Evolutionary conservation across 169 alveolate species (phyloP).

Genomic region (Amoebophrya sp.): DNA sequence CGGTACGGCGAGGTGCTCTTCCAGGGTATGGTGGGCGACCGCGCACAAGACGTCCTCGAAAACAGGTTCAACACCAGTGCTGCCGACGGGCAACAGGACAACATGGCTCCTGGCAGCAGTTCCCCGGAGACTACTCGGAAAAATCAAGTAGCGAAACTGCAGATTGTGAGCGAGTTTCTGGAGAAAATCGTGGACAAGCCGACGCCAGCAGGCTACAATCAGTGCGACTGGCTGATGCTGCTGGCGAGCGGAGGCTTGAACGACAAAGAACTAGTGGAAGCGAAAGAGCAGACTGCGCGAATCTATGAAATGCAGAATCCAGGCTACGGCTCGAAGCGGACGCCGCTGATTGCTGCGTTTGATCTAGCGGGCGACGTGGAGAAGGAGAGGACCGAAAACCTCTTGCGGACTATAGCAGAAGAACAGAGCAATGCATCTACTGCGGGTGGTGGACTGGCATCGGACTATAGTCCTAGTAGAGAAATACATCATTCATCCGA

Average conservation of each 20-base stretch:
- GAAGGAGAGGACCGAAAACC: no score
- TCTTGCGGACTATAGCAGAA: no score
- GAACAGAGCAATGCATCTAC: no score
- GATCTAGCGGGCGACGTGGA: no score
- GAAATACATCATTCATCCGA: no score
- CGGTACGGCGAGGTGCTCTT: constrained; percentile 61
- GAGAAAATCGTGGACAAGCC: background rate
- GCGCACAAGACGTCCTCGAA: background rate
- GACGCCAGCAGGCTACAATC: background rate
- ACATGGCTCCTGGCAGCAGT: no score
- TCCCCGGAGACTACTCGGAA: no score
- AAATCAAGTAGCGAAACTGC: background rate
- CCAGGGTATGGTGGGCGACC: constrained; percentile 49
- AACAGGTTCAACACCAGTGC: no score
- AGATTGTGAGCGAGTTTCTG: background rate
- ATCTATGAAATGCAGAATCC: background rate
- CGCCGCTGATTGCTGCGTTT: background rate
- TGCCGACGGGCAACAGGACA: no score
- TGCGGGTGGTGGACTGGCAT: no score
- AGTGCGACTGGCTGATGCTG: background rate
- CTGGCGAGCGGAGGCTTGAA: background rate
- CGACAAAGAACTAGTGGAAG: background rate
- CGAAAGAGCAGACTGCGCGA: background rate
- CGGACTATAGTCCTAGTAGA: no score
- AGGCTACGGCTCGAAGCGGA: background rate